Evolutionary conservation across 768 basidiomycete species (phyloP).

Genomic region (Megacollybia marginata): DNA sequence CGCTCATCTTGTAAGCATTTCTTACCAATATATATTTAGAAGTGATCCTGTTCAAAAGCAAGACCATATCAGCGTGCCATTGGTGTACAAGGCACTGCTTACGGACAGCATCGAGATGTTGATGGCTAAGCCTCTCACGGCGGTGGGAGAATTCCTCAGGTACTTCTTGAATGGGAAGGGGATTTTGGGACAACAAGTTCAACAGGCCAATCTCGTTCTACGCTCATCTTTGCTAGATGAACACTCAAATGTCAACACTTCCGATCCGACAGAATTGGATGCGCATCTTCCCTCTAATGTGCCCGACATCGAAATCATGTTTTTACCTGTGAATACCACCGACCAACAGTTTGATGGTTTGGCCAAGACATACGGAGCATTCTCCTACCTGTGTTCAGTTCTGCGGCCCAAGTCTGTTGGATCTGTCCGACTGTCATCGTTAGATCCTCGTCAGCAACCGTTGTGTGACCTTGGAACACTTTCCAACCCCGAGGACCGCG

Average conservation of each 20-base stretch:
- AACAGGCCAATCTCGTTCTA: slow-evolving; percentile 24
- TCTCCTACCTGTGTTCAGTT: slow-evolving; percentile 12
- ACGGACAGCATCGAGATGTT: slow-evolving; percentile 23
- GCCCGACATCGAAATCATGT: slow-evolving; percentile 34
- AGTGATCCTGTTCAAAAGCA: slow-evolving; percentile 14
- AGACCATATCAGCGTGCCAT: slow-evolving; percentile 30
- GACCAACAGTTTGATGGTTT: slow-evolving; percentile 7
- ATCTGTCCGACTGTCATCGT: slow-evolving; percentile 16
- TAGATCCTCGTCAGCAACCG: slow-evolving; percentile 21
- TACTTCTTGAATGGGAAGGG: slow-evolving; percentile 27
- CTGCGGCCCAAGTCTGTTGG: slow-evolving; percentile 16
- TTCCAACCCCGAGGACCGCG: slow-evolving; percentile 16
- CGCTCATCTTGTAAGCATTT: slow-evolving; percentile 23
- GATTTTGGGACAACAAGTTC: slow-evolving; percentile 20
- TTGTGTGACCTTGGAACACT: slow-evolving; percentile 22
- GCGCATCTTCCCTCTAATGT: slow-evolving; percentile 13
- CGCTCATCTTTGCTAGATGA: slow-evolving; percentile 19
- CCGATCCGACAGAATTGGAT: slow-evolving; percentile 10
- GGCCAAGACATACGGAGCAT: slow-evolving; percentile 13
- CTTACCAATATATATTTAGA: background rate
- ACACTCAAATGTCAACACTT: slow-evolving; percentile 1
- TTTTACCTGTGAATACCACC: slow-evolving; percentile 11
- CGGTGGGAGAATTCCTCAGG: slow-evolving; percentile 22
- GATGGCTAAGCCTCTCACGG: slow-evolving; percentile 15
- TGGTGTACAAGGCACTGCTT: slow-evolving; percentile 24